Evolutionary conservation across 495 filamentous ascomycete genomes (phyloP).

Genomic region (Neurospora terricola): DNA sequence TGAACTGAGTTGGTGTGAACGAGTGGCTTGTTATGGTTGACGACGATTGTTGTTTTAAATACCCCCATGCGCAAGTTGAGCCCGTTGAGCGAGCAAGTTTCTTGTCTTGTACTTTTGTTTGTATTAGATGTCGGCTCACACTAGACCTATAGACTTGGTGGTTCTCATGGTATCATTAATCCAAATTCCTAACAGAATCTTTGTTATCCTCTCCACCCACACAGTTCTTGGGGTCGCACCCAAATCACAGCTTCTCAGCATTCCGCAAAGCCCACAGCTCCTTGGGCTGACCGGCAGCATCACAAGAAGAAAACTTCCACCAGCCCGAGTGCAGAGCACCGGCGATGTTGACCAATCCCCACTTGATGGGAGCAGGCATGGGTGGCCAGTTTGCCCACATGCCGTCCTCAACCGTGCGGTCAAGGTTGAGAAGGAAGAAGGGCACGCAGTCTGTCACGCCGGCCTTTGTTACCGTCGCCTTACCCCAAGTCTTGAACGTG

Average conservation of each 20-base stretch:
- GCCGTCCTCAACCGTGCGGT: constrained; percentile 42
- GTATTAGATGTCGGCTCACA: not conserved
- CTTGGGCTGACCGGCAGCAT: constrained; percentile 28
- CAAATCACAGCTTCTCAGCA: not conserved
- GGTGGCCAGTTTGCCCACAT: constrained; percentile 42
- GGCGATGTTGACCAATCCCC: constrained; percentile 36
- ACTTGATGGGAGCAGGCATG: constrained; percentile 37
- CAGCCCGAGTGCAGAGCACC: constrained; percentile 32
- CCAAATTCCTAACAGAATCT: not conserved
- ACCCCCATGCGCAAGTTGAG: not conserved
- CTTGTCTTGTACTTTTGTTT: not conserved
- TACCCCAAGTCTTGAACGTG: constrained; percentile 38
- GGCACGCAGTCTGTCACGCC: constrained; percentile 41
- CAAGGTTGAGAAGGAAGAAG: constrained; percentile 48
- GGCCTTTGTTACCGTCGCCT: constrained; percentile 40
- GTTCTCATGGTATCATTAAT: not conserved
- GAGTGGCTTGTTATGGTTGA: not conserved
- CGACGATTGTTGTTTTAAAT: not conserved
- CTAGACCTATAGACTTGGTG: not conserved
- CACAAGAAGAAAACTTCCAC: constrained; percentile 47
- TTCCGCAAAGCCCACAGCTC: constrained; percentile 15
- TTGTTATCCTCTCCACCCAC: not conserved
- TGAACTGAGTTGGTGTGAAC: not conserved
- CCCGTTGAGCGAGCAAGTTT: not conserved
- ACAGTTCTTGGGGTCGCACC: not conserved